Conservation (phyloP, 176 grass and related monocot genomes). For the Oryza meridionalis region DNA sequence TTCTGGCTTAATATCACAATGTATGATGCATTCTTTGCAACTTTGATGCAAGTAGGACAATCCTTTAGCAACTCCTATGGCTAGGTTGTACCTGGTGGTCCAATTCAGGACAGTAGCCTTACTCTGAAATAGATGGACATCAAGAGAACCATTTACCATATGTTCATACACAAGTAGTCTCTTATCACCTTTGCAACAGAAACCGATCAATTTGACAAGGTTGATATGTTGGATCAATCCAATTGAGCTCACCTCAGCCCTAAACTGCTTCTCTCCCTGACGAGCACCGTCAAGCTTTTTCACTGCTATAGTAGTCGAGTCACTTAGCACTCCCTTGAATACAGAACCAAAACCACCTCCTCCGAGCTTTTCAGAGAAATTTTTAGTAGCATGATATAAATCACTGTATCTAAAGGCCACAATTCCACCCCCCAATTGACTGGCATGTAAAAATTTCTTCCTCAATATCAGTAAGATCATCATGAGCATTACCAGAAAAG, state of each 20-base stretch:
- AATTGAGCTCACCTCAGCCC: neutral
- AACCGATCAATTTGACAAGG: neutral
- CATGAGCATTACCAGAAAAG: neutral
- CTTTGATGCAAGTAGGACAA: slow-evolving; percentile 48
- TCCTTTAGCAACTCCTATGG: slow-evolving; percentile 41
- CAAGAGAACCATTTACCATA: neutral
- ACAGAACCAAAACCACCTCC: neutral
- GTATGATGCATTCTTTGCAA: slow-evolving; percentile 55
- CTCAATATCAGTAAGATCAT: neutral
- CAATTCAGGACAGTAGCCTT: neutral
- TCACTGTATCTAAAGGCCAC: neutral
- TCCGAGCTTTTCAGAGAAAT: neutral
- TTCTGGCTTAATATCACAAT: slow-evolving; percentile 54
- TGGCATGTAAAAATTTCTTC: neutral
- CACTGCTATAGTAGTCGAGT: neutral
- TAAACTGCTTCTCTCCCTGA: neutral
- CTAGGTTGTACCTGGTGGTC: neutral
- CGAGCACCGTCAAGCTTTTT: neutral
- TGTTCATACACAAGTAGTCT: neutral
- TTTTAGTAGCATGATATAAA: neutral
- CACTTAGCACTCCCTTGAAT: neutral
- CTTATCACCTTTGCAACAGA: neutral
- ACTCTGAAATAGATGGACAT: neutral
- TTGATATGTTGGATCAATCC: neutral
- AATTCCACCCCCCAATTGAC: neutral